Percentiles rank a stretch among this genome's conserved stretches.
These are phyloP conservation scores for Leccinum disarticulatum DNA, from an alignment of 768 basidiomycete genomes.

Conservation along the genomic window DNA sequence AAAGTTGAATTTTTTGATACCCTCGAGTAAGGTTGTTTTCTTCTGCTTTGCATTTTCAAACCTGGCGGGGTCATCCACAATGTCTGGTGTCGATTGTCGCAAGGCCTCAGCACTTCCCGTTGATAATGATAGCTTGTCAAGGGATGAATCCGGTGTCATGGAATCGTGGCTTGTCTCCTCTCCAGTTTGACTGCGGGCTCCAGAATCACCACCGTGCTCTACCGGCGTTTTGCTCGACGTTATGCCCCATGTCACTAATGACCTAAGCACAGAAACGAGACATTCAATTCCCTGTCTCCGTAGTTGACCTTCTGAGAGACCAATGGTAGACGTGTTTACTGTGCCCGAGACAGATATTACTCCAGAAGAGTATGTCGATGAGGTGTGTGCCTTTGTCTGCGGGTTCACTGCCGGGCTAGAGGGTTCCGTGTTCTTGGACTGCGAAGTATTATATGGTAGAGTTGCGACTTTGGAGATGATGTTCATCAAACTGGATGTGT, in stretches of 20 bases:
- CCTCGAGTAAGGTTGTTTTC: slow-evolving; percentile 92
- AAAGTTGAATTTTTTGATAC: slow-evolving; percentile 96
- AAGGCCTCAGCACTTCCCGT: slow-evolving; percentile 52
- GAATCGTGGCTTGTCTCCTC: slow-evolving; percentile 57
- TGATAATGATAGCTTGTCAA: slow-evolving; percentile 52
- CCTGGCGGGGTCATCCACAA: slow-evolving; percentile 83
- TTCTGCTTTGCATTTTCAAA: slow-evolving; percentile 97
- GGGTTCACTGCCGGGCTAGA: slow-evolving; percentile 60
- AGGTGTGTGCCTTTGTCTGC: slow-evolving; percentile 34
- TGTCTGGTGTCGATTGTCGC: slow-evolving; percentile 73
- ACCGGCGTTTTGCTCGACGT: slow-evolving; percentile 39
- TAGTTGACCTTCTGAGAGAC: slow-evolving; percentile 79
- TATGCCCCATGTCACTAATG: slow-evolving; percentile 89
- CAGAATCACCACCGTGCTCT: slow-evolving; percentile 38
- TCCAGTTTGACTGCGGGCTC: slow-evolving; percentile 44
- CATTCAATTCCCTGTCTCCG: slow-evolving; percentile 94
- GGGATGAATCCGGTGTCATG: slow-evolving; percentile 53
- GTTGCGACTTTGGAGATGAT: slow-evolving; percentile 92
- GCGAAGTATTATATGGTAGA: slow-evolving; percentile 44
- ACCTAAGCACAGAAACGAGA: slow-evolving; percentile 82
- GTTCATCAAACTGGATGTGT: slow-evolving; percentile 72
- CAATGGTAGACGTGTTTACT: slow-evolving; percentile 65
- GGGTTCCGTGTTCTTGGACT: slow-evolving; percentile 56
- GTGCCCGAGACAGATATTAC: slow-evolving; percentile 64
- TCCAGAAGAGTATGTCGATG: slow-evolving; percentile 57